Evolutionary conservation across 305 asterid genomes (phyloP), one percentile per base, ranked within the genome.

Genomic region (Fraxinus velutina): DNA sequence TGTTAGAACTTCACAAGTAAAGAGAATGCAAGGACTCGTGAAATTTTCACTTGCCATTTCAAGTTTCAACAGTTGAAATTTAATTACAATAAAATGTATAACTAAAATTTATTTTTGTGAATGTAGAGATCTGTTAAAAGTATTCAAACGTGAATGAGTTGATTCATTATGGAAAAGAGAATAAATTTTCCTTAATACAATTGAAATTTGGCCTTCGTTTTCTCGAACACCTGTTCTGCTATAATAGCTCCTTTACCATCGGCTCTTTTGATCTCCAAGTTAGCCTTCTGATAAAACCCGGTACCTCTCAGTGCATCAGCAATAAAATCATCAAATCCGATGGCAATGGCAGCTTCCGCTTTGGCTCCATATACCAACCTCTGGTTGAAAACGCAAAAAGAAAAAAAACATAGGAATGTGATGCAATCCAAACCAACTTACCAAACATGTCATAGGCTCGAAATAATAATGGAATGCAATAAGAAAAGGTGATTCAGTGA

Each of bases 141-240:
- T 22, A 62, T 62, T 57, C 29, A 19, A 24, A 6, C 24, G 12
- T 62, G n/a, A 62, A 22, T 22, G 33, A 62, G 5, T 62, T 22
- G 30, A 9, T 12, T 9, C 70, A 19, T 57, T 2, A 0, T 68
- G n/a, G 39, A 68, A 4, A 66, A 30, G 22, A 30, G 42, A 68
- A 29, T 30, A 30, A 30, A 5, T 13, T 12, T 15, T 5, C 80
- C 52, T 90, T 87, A 96, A 74, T 94, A 94, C 50, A 94, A 86
- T 36, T 79, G 84, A 79, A 96, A 96, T 77, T 92, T 96, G 82
- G 92, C 93, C 90, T 92, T 96, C 6, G 99, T 96, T 82, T 88
- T 96, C 97, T 96, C 98, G 36, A 96, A 96, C 21, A 96, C 98
- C 88, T 96, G 98, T 85, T 96, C 98, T 0, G 98, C 99, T 66